Evolutionary conservation across 1,139 yeast species (phyloP).

Genomic region (Pichia sp.): DNA sequence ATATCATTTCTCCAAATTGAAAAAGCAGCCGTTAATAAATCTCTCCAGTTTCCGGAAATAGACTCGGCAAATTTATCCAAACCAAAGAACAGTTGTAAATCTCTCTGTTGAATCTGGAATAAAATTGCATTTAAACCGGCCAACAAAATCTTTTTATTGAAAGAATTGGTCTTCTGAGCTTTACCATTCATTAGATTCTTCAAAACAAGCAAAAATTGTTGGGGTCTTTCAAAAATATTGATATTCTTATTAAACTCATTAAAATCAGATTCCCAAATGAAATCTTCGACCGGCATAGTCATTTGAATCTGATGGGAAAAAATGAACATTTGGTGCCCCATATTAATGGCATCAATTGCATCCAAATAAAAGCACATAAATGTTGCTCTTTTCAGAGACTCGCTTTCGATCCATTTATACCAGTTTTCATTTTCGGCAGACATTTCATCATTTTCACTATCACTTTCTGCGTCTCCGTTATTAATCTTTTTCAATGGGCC

Average conservation of each 20-base stretch:
- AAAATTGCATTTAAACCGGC: slow-evolving; percentile 66
- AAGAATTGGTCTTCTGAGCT: slow-evolving; percentile 30
- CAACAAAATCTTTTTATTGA: slow-evolving; percentile 58
- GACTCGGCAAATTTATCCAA: slow-evolving; percentile 31
- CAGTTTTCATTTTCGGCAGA: slow-evolving; percentile 21
- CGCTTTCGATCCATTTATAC: slow-evolving; percentile 51
- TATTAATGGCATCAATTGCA: slow-evolving; percentile 69
- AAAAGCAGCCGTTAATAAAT: slow-evolving; percentile 51
- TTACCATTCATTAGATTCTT: slow-evolving; percentile 47
- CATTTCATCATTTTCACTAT: slow-evolving; percentile 9
- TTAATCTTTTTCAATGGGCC: slow-evolving; percentile 24
- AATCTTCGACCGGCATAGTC: slow-evolving; percentile 73
- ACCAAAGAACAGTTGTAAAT: slow-evolving; percentile 36
- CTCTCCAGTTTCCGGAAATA: slow-evolving; percentile 42
- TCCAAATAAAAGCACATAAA: slow-evolving; percentile 76
- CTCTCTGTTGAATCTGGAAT: slow-evolving; percentile 70
- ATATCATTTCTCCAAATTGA: slow-evolving; percentile 32
- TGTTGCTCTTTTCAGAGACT: slow-evolving; percentile 70
- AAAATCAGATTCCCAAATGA: slow-evolving; percentile 51
- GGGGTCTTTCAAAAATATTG: slow-evolving; percentile 19
- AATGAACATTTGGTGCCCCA: slow-evolving; percentile 67
- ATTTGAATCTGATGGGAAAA: slow-evolving; percentile 68
- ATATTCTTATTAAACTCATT: slow-evolving; percentile 13
- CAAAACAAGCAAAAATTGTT: slow-evolving; percentile 45
- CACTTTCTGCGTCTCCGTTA: slow-evolving; percentile 29